A percentile compares a stretch with the other conserved stretches of the same genome.
Evolutionary conservation across 345 rosid genomes (phyloP).

Genomic region (Populus deltoides): DNA sequence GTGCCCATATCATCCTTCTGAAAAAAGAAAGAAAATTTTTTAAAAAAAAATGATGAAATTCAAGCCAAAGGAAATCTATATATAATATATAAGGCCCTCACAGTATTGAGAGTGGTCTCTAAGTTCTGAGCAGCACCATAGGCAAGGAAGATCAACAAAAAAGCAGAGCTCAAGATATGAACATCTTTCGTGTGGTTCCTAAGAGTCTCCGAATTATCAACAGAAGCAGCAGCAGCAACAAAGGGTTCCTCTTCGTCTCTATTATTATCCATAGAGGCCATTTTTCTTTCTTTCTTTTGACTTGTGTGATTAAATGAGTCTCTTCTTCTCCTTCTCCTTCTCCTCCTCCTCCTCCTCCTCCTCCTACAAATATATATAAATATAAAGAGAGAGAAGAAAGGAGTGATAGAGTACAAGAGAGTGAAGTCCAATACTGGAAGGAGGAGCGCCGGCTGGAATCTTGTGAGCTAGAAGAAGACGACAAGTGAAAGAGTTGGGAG

Average conservation of each 20-base stretch:
- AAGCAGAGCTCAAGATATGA: constrained; percentile 74
- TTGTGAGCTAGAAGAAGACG: constrained; percentile 7
- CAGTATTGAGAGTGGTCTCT: constrained; percentile 74
- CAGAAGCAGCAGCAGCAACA: constrained; percentile 37
- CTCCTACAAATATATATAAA: too few species aligned
- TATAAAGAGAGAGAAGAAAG: background rate
- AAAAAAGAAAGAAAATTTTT: constrained; percentile 16
- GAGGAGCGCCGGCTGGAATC: constrained; percentile 35
- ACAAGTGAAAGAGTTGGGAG: constrained; percentile 6
- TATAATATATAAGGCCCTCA: constrained; percentile 25
- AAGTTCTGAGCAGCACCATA: constrained; percentile 97
- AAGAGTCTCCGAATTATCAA: constrained; percentile 12
- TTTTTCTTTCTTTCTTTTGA: constrained; percentile 13
- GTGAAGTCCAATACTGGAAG: constrained; percentile 29
- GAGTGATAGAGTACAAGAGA: constrained; percentile 21
- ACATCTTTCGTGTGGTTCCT: constrained; percentile 60
- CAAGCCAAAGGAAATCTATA: background rate
- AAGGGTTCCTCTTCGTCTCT: constrained; percentile 63
- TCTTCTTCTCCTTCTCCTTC: background rate
- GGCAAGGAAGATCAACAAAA: constrained; percentile 72
- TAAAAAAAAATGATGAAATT: background rate
- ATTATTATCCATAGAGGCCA: constrained; percentile 35
- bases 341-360: background rate
- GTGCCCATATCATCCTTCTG: constrained; percentile 77
- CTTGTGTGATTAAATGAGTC: background rate